Base-by-base conservation (phyloP, 768 basidiomycete genomes). In the Tulasnella sp. region DNA sequence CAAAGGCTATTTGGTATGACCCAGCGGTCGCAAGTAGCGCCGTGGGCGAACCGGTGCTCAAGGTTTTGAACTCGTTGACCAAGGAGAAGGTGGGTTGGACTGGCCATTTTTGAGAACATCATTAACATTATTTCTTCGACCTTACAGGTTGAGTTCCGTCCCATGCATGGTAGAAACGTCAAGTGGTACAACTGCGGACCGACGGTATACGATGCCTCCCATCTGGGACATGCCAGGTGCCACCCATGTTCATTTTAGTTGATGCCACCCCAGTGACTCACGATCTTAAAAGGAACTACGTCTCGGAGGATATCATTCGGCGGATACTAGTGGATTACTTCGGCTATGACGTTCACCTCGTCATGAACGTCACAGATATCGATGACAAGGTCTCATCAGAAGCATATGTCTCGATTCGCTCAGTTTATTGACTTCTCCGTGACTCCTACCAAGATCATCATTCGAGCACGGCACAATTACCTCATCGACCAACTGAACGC, bases 121-220 rank as follows among this genome's bases (percentile, higher is more conserved):
- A 22, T 2, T 45, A 19, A 38, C 15, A 25, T 12, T 19, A 38
- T 21, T 43, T 52, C 41, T 27, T n/a, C 19, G 29, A 31, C 41
- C 41, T 25, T 52, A 9, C 66, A 92, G 89, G 84, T 80, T 53
- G 84, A 85, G 61, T 92, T 94, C 65, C 72, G 85, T 38, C 82
- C 91, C 4, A 63, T 61, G 38, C 62, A 69, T 61, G 70, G 84
- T 0, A 78, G 80, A 1, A 80, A 80, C 64, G 82, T 94, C n/a
- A 92, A 93, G 66, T 98, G 93, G 93, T 98, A 99, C 70, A 97
- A 96, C 70, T 99, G 96, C 67, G 94, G 96, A 9, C 94, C 96
- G 17, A 99, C 96, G 0, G 96, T 99, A 8, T 99, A 99, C 70
- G 96, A 99, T 75, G 83, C 92, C 11, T 87, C 91, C 43, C 96